Conservation (phyloP, 495 filamentous ascomycete species). For the Podospora fimiseda region DNA sequence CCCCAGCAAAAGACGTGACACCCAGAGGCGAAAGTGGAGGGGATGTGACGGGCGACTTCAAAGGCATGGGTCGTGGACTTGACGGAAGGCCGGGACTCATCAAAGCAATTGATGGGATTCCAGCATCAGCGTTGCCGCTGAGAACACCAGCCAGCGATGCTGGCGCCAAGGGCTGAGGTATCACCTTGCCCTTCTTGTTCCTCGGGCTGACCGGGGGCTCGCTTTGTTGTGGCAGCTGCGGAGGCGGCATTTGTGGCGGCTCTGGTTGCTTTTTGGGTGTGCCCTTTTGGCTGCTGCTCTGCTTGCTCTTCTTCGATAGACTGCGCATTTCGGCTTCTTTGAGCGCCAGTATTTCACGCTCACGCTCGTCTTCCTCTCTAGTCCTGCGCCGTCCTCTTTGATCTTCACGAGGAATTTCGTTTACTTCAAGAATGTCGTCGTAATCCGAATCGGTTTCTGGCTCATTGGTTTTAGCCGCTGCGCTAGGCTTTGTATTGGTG, state of each 20-base stretch:
- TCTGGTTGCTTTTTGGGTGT: slow-evolving; percentile 29
- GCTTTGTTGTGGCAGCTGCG: slow-evolving; percentile 8
- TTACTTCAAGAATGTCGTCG: slow-evolving; percentile 64
- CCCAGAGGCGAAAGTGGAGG: slow-evolving; percentile 60
- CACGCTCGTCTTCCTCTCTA: slow-evolving; percentile 77
- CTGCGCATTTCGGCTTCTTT: slow-evolving; percentile 60
- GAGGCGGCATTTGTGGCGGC: slow-evolving; percentile 5
- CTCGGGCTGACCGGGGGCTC: slow-evolving; percentile 30
- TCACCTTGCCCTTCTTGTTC: slow-evolving; percentile 21
- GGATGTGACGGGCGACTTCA: slow-evolving; percentile 66
- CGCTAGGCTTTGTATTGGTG: slow-evolving; percentile 35
- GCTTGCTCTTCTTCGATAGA: slow-evolving; percentile 58
- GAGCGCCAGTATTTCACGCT: slow-evolving; percentile 59
- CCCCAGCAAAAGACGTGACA: slow-evolving; percentile 43
- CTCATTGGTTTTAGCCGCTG: slow-evolving; percentile 41
- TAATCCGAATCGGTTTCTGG: slow-evolving; percentile 77
- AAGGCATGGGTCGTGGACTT: slow-evolving; percentile 77
- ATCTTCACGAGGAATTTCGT: slow-evolving; percentile 47
- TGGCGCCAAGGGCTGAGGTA: slow-evolving; percentile 18
- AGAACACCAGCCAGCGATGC: slow-evolving; percentile 47
- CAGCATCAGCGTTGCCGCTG: slow-evolving; percentile 27
- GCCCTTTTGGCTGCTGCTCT: slow-evolving; percentile 42
- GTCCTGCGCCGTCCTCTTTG: slow-evolving; percentile 79
- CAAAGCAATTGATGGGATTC: slow-evolving; percentile 44
- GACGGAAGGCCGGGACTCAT: slow-evolving; percentile 83